Base-by-base conservation (phyloP, 805 yeast species). In the Cephaloascus fragrans region DNA sequence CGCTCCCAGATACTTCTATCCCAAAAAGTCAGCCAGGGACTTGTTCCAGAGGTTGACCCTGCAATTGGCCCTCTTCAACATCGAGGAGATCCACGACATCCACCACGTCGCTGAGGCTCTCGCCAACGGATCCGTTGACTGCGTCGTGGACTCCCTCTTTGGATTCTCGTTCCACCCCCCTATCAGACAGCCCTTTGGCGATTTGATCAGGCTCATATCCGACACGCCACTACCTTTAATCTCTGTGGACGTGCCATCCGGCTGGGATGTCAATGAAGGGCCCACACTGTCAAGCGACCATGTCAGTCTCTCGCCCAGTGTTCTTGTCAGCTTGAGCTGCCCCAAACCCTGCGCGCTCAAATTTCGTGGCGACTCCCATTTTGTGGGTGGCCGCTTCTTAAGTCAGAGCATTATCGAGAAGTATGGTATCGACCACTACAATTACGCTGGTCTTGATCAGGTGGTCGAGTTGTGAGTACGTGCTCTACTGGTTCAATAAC, bases 201-300 rank as follows among this genome's bases (percentile, higher is more conserved):
- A 61, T 5, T 47, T 64, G 36, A 51, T 66, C 26, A 32, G 38
- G 6, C 55, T 33, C 35, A 38, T 37, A 46, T 65, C 41, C 40
- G 51, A 6, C 32, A 50, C 9, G 42, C 48, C 47, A 14, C 72
- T 70, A 6, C 90, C 89, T 1, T 73, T 88, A 2, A 72, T 85
- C 0, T 75, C 94, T 0, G 84, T 93, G 2, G 98, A 93, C 56
- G 76, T 90, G 36, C 98, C 98, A 0, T 83, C 95, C 2, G 96
- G 97, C 0, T 93, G 98, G 98, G 90, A 89, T 52, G 97, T 93
- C 9, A 95, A 93, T 51, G 52, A 70, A 5, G 98, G 98, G 0
- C 95, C 93, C 0, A 58, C 64, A 0, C n/a, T n/a, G n/a, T 8
- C 28, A 23, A 12, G 12, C 6, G 12, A 23, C 28, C 28, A 23